Evolutionary conservation across 345 rosid species (phyloP), one percentile per base, ranked within the genome.

Genomic region (Gossypium thurberi): DNA sequence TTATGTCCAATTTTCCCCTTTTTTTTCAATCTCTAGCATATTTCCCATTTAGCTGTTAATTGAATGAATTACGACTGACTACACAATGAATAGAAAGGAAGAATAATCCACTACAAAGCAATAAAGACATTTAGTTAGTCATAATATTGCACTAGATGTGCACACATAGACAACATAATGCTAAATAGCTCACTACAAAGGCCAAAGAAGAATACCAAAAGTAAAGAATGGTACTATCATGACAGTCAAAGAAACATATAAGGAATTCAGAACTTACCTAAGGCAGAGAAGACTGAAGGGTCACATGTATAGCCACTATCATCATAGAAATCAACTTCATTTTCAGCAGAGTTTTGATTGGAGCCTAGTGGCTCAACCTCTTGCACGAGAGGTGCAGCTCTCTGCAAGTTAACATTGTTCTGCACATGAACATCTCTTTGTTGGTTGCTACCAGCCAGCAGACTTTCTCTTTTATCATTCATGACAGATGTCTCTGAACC

Each of bases 401-500:
- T 44, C 61, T 80, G 80, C 67, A 57, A 42, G 56, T 74, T 72
- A 56, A 3, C 78, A 73, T 70, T 79, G 40, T 50, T 82, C 81
- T 85, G 81, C 44, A 23, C 69, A 62, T 77, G 33, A 42, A 50
- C 69, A 59, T 74, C 83, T 53, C 50, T 65, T 11, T 8, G 44
- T 25, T 28, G 46, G 51, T 74, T 63, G 10, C 47, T 65, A 77
- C 74, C 76, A 77, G 69, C 28, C 70, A 72, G 59, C 50, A 59
- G 71, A 5, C 77, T 59, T 20, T 56, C 18, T 71, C 70, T 73
- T 80, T 81, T 87, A 55, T 79, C 76, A 58, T 86, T 84, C 91
- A 84, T 82, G 79, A 93, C 85, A n/a, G 98, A 91, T 20, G 91
- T 50, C 53, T 82, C 87, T 40, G 98, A 88, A 67, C 74, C 80